These are phyloP conservation scores for Ceratocystis cubensis DNA, from an alignment of 2,329 filamentous ascomycete species.

Conservation along the genomic window DNA sequence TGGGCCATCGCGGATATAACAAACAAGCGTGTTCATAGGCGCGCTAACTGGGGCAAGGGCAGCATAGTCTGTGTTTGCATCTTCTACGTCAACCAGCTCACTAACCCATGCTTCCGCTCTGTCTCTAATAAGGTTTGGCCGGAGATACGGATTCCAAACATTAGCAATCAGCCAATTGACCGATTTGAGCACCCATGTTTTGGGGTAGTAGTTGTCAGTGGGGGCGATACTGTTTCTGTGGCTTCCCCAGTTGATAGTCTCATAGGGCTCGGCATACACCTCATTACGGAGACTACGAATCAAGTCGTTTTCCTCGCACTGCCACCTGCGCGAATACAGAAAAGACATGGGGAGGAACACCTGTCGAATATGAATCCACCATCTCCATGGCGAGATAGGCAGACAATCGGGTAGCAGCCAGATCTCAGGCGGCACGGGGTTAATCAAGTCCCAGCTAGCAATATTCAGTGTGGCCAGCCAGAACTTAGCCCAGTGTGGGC, in stretches of 20 bases:
- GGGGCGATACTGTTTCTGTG: conserved; percentile 73
- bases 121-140: conserved; percentile 51
- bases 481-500: conserved; percentile 94
- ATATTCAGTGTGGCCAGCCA: conserved; percentile 81
- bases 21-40: conserved; percentile 78
- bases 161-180: conserved; percentile 68
- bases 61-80: conserved; percentile 80
- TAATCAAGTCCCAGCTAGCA: conserved; percentile 81
- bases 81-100: conserved; percentile 77
- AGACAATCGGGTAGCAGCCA: conserved; percentile 91
- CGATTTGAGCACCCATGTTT: conserved; percentile 67
- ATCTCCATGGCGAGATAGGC: conserved; percentile 79
- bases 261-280: conserved; percentile 67
- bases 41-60: conserved; percentile 80
- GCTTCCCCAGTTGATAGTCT: conserved; percentile 60
- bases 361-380: conserved; percentile 97
- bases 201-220: conserved; percentile 84
- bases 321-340: conserved; percentile 73
- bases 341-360: conserved; percentile 92
- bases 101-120: conserved; percentile 70
- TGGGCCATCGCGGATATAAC: conserved; percentile 74
- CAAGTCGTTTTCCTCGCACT: conserved; percentile 60
- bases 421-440: conserved; percentile 82
- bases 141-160: conserved; percentile 67
- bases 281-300: conserved; percentile 65